Evolutionary conservation across 2,329 filamentous ascomycete genomes (phyloP).

Genomic region (Didymella exigua): DNA sequence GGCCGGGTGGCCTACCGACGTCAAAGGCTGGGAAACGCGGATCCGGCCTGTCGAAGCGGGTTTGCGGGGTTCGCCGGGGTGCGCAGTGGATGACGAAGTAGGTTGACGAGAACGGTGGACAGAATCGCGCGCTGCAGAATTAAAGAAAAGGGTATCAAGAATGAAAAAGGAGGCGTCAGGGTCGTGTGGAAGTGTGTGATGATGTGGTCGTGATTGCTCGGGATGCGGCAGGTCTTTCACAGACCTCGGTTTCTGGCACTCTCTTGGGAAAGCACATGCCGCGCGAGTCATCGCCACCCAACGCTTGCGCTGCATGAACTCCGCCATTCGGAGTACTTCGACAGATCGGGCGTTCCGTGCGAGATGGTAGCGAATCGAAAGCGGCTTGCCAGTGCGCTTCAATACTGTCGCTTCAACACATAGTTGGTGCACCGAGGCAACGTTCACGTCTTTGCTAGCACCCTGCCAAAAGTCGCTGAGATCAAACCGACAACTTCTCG

Average conservation of each 20-base stretch:
- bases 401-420: no score
- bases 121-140: not conserved
- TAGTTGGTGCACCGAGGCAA: no score
- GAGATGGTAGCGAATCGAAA: not conserved
- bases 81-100: not conserved
- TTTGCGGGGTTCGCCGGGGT: conserved; percentile 33
- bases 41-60: conserved; percentile 22
- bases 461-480: no score
- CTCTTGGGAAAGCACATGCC: conserved; percentile 32
- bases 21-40: conserved; percentile 20
- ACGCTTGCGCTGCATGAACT: conserved; percentile 13
- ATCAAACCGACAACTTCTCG: no score
- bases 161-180: not conserved
- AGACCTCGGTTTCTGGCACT: conserved; percentile 30
- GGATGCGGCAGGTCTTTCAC: conserved; percentile 29
- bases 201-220: conserved; percentile 17
- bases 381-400: not conserved
- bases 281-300: conserved; percentile 24
- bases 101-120: not conserved
- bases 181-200: conserved; percentile 6
- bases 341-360: conserved; percentile 4
- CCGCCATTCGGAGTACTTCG: conserved; percentile 8
- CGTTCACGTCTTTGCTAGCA: no score
- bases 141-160: conserved; percentile 8
- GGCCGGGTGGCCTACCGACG: conserved; percentile 7